These are phyloP conservation scores for Trichoderma sp. DNA, from an alignment of 2,329 filamentous ascomycete genomes.

Conservation along the genomic window DNA sequence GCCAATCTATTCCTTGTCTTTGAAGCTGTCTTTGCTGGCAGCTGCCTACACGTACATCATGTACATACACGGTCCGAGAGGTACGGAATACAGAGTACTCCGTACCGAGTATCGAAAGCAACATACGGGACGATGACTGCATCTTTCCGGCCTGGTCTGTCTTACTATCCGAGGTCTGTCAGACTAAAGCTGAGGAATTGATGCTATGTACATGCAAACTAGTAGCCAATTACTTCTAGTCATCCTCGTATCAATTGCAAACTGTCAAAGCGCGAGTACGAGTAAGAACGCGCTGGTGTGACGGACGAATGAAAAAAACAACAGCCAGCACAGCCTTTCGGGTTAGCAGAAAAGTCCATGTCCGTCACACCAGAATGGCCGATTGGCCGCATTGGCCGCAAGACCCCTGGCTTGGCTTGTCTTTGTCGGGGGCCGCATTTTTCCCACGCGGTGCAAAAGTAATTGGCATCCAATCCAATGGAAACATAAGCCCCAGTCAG, in stretches of 20 bases:
- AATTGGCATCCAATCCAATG: no score
- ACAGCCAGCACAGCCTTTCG: background rate
- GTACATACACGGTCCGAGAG: background rate
- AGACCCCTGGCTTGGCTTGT: background rate
- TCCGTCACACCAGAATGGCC: background rate
- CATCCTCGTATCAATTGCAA: background rate
- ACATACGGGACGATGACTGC: background rate
- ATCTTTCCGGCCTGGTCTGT: background rate
- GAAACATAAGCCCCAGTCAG: background rate
- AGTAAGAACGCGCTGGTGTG: constrained; percentile 1
- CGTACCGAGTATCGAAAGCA: background rate
- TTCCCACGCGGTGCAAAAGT: background rate
- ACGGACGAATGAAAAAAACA: background rate
- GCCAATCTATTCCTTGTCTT: background rate
- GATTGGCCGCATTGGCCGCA: constrained; percentile 15
- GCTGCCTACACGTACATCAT: background rate
- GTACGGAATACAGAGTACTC: background rate
- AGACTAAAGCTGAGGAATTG: background rate
- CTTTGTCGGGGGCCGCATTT: background rate
- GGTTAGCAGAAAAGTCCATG: background rate
- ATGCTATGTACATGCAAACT: background rate
- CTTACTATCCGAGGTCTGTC: background rate
- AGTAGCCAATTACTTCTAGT: background rate
- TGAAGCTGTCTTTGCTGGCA: background rate
- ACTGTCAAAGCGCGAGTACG: constrained; percentile 4